A percentile compares a stretch with the other conserved stretches of the same genome.
These are phyloP conservation scores for Paraphoma chrysanthemicola DNA, from an alignment of 2,329 filamentous ascomycete genomes.

Conservation along the genomic window DNA sequence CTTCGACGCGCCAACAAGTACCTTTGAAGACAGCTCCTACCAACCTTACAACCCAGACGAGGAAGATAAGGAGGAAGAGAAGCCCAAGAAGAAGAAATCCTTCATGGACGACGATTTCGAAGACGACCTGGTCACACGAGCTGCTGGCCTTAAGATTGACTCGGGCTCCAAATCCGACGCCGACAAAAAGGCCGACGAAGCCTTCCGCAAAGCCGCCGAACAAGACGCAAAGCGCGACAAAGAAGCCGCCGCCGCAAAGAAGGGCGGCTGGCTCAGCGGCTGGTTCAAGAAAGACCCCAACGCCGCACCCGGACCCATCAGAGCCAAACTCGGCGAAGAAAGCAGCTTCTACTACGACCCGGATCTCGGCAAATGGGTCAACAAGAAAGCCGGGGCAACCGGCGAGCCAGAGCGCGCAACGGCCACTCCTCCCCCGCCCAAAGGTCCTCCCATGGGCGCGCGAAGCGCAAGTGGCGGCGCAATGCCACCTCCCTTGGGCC, in stretches of 20 bases:
- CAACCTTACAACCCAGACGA: conserved; percentile 59
- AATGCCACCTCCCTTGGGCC: conserved; percentile 52
- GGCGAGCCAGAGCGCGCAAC: conserved; percentile 63
- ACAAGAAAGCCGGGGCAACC: conserved; percentile 80
- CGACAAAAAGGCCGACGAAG: conserved; percentile 82
- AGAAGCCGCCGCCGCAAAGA: conserved; percentile 53
- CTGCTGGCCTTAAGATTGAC: conserved; percentile 56
- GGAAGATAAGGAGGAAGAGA: conserved; percentile 56
- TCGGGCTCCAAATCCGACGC: conserved; percentile 62
- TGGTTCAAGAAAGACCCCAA: conserved; percentile 83
- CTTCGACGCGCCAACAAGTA: conserved; percentile 35
- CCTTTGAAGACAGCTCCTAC: conserved; percentile 47
- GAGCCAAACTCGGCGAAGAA: conserved; percentile 91
- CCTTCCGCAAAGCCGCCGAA: conserved; percentile 83
- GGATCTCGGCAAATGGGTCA: conserved; percentile 97
- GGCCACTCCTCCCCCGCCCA: conserved; percentile 79
- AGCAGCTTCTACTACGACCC: conserved; percentile 94
- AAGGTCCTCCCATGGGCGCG: conserved; percentile 52
- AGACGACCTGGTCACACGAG: conserved; percentile 64
- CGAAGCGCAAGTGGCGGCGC: conserved; percentile 58
- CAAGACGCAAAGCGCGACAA: conserved; percentile 68
- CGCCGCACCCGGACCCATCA: conserved; percentile 71
- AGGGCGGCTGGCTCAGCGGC: conserved; percentile 79
- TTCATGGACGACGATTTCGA: conserved; percentile 86
- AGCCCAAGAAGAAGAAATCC: conserved; percentile 64